Evolutionary conservation across 1,284 basidiomycete genomes (phyloP).

Genomic region (Cronartium quercuum): DNA sequence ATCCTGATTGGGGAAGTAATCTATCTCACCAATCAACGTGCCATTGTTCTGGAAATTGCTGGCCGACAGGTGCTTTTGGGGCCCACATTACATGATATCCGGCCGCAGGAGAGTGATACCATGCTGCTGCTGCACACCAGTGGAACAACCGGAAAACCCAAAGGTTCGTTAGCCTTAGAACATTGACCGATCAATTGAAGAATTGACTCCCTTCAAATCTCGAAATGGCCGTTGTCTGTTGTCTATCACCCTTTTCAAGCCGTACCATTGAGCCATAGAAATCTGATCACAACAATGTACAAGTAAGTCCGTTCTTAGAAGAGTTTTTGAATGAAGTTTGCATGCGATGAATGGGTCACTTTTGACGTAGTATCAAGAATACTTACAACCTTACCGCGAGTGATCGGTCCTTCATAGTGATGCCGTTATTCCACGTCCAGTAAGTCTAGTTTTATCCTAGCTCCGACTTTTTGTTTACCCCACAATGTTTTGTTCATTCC

Average conservation of each 20-base stretch:
- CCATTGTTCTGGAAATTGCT: background rate
- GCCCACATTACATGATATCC: background rate
- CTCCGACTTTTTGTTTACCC: background rate
- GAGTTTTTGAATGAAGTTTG: background rate
- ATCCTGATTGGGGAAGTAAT: slow-evolving; percentile 29
- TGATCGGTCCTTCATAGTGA: slow-evolving; percentile 57
- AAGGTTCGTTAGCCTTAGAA: slow-evolving; percentile 43
- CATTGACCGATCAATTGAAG: too few relatives aligned
- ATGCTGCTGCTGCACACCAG: slow-evolving; percentile 53
- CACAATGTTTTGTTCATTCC: background rate
- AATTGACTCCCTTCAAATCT: too few relatives aligned
- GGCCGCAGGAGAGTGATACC: slow-evolving; percentile 11
- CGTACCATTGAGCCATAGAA: slow-evolving; percentile 59
- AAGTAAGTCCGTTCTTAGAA: slow-evolving; percentile 49
- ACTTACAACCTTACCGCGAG: slow-evolving; percentile 57
- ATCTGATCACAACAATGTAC: slow-evolving; percentile 59
- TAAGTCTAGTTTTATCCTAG: slow-evolving; percentile 6
- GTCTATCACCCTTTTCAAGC: slow-evolving; percentile 49
- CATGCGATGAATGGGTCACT: too few relatives aligned
- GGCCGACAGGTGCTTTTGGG: background rate
- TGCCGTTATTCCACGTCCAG: slow-evolving; percentile 65
- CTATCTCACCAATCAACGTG: background rate
- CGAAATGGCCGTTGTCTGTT: background rate
- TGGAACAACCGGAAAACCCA: slow-evolving; percentile 59
- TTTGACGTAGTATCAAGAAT: slow-evolving; percentile 51